Evolutionary conservation across 768 basidiomycete species (phyloP).

Genomic region (Xerocomellus chrysenteron): DNA sequence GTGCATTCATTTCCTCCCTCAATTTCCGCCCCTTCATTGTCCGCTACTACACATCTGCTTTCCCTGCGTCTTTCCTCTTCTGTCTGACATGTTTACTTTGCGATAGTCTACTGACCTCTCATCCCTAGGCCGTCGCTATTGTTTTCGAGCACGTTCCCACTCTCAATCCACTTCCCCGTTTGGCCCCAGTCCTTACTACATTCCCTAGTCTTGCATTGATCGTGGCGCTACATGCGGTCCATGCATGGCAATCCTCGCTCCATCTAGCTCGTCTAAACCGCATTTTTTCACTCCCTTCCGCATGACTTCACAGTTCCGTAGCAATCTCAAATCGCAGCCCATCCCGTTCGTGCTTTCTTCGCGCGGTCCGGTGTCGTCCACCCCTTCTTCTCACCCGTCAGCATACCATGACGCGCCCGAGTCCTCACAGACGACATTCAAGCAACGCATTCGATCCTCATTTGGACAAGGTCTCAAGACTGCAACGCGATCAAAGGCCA

Average conservation of each 20-base stretch:
- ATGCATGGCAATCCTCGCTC: slow-evolving; percentile 48
- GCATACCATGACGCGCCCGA: slow-evolving; percentile 36
- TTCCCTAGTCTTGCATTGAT: slow-evolving; percentile 13
- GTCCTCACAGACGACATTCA: slow-evolving; percentile 52
- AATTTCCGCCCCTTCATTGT: slow-evolving; percentile 14
- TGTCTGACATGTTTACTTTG: slow-evolving; percentile 10
- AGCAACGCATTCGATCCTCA: slow-evolving; percentile 57
- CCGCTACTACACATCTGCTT: not conserved
- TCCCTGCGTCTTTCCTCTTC: slow-evolving; percentile 11
- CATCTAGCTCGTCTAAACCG: slow-evolving; percentile 37
- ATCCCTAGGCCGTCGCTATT: slow-evolving; percentile 6
- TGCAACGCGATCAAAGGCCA: slow-evolving; percentile 57
- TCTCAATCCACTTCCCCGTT: slow-evolving; percentile 7
- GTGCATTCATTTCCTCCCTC: slow-evolving; percentile 24
- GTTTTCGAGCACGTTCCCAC: slow-evolving; percentile 23
- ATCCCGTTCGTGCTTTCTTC: slow-evolving; percentile 42
- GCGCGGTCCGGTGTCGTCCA: slow-evolving; percentile 38
- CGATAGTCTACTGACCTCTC: slow-evolving; percentile 16
- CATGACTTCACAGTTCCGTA: slow-evolving; percentile 44
- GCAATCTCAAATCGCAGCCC: slow-evolving; percentile 33
- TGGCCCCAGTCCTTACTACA: slow-evolving; percentile 13
- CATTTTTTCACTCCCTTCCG: slow-evolving; percentile 45
- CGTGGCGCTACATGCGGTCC: slow-evolving; percentile 31
- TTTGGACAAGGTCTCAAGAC: slow-evolving; percentile 66
- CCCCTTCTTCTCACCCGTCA: slow-evolving; percentile 31